Evolutionary conservation across 495 filamentous ascomycete species (phyloP).

Genomic region (Podospora pseudoanserina): DNA sequence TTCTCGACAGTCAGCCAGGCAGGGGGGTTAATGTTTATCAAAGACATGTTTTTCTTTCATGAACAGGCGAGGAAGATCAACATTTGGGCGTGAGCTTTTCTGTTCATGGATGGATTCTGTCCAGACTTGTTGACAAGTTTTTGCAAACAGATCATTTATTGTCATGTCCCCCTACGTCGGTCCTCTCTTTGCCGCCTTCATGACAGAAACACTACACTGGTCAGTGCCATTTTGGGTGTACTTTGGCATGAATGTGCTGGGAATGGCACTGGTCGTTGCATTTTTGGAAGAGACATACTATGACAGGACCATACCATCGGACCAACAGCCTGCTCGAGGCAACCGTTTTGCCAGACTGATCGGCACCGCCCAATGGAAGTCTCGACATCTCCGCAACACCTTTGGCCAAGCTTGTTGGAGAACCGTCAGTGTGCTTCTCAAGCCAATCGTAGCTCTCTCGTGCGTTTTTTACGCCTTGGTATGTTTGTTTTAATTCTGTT

Average conservation of each 20-base stretch:
- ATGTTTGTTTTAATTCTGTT: constrained; percentile 2
- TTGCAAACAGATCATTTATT: constrained; percentile 30
- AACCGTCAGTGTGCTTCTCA: constrained; percentile 44
- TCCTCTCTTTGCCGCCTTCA: constrained; percentile 58
- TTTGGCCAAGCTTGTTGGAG: constrained; percentile 46
- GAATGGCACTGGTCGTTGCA: constrained; percentile 45
- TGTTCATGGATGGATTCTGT: not conserved
- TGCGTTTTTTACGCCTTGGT: constrained; percentile 54
- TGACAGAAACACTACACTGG: constrained; percentile 50
- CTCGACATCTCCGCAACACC: constrained; percentile 39
- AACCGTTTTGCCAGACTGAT: constrained; percentile 41
- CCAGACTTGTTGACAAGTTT: constrained; percentile 1
- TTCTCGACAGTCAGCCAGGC: constrained; percentile 52
- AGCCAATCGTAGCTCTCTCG: constrained; percentile 49
- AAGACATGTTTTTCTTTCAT: constrained; percentile 66
- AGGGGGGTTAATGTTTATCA: constrained; percentile 60
- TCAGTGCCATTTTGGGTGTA: constrained; percentile 52
- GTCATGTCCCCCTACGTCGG: constrained; percentile 58
- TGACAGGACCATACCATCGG: constrained; percentile 45
- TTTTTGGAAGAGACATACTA: constrained; percentile 62
- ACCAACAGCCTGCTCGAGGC: constrained; percentile 43
- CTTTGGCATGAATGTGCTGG: constrained; percentile 47
- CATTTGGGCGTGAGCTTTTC: constrained; percentile 46
- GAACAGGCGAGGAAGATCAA: constrained; percentile 63
- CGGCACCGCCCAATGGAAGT: constrained; percentile 47